Base-by-base conservation (phyloP, 495 filamentous ascomycete species). In the Lasiosphaeria ovina region DNA sequence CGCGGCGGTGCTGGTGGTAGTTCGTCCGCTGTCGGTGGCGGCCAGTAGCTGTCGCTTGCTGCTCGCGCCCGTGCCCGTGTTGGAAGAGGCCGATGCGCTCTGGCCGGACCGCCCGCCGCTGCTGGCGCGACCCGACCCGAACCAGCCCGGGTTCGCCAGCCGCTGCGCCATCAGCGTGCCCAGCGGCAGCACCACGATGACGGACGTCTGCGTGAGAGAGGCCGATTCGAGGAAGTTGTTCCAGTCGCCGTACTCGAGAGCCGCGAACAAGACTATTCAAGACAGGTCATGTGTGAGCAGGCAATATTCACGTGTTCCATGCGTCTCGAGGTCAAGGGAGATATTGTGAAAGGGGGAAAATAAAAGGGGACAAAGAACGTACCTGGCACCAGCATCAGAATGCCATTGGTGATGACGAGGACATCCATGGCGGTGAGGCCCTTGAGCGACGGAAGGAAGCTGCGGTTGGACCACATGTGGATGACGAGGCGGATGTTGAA, bases 161-260 rank as follows among this genome's bases (percentile, higher is more conserved):
- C 79, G 57, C 77, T 78, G 60, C 84, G 92, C 92, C 84, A 95
- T 62, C 64, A 96, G 83, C 5, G 87, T 87, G 17, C 90, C 92
- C 3, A 96, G 81, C 0, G 92, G 92, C 3, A 94, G 82, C 48
- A 88, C 88, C 59, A 95, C 78, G 48, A 85, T 79, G 42, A 91
- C 87, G 3, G 88, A 76, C 9, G 89, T 91, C 3, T 87, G 70
- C 14, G 85, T 78, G 49, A 89, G 78, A 44, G 88, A 82, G 58
- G 74, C 70, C 40, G 89, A 74, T 55, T 86, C 81, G 61, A 89
- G 82, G 61, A 88, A 82, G 24, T 61, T 60, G 55, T 72, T 63
- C 7, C 57, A 53, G 14, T 70, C 57, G 35, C 67, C 64, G 69
- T 82, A 91, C 61, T 90, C 80, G 17, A 91, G 69, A 61, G 84